Evolutionary conservation across 805 yeast species (phyloP), one percentile per base, ranked within the genome.

Genomic region (Teunomyces panamensis): DNA sequence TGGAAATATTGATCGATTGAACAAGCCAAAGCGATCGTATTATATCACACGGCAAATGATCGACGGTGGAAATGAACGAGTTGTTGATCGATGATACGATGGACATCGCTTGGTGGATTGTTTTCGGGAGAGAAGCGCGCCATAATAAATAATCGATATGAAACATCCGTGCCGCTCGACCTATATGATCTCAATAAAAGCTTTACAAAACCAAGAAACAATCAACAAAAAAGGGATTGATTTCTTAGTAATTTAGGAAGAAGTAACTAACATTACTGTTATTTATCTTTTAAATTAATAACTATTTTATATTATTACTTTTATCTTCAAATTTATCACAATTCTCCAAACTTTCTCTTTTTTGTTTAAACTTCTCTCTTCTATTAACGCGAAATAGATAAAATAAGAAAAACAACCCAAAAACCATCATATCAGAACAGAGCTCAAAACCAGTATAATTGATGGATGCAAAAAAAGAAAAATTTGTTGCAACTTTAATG

Each of bases 11-110:
- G 44, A 71, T 62, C 10, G 66, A 54, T 45, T 73, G 78, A 3
- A 73, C 62, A 13, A 71, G 54, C 78, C 78, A 73, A 8, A 72
- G 54, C 7, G 75, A 68, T 42, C 78, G 67, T 36, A 72, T 62
- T 3, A 73, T 57, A 47, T 73, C 78, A 47, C 75, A 65, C 24
- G 78, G 77, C 32, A 73, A 57, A 50, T 73, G 78, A 49, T 73
- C 78, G 8, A 72, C 59, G 4, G 75, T 71, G 17, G 75, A 63
- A 29, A 73, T 65, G 52, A 68, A 73, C 24, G 75, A 60, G 52
- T 65, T 70, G 47, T 63, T 60, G 20, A 68, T 56, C 9, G 69
- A 63, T 41, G 63, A 50, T n/a, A 26, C 17, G 10, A 37, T 37
- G n/a, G 41, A 37, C 41, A 37, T 37, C 29, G 13, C 7, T 27